These are phyloP conservation scores for Dactylellina sp. DNA, from an alignment of 2,329 filamentous ascomycete species.

Conservation along the genomic window DNA sequence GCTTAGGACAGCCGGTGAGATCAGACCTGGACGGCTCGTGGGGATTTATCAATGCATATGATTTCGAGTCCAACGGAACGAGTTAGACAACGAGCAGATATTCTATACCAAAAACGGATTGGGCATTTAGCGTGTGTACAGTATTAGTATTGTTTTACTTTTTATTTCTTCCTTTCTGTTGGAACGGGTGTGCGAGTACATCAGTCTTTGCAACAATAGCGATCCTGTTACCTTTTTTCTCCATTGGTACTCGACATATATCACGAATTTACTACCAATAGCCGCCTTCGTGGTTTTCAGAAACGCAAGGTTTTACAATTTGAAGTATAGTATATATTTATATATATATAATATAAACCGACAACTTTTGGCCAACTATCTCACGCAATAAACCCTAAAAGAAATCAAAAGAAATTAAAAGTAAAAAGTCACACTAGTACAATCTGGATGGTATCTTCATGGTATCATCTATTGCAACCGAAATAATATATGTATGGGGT, in stretches of 20 bases:
- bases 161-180: neutral
- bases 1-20: conserved; percentile 43
- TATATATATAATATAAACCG: too few relatives aligned
- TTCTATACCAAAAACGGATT: neutral
- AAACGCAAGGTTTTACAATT: too few relatives aligned
- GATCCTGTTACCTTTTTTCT: neutral
- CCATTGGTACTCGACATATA: neutral
- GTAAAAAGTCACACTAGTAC: neutral
- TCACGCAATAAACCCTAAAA: neutral
- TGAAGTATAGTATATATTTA: too few relatives aligned
- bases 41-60: conserved; percentile 54
- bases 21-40: conserved; percentile 38
- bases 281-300: too few relatives aligned
- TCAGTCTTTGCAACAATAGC: conserved; percentile 9
- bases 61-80: conserved; percentile 28
- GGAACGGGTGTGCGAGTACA: conserved; percentile 11
- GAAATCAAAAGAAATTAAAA: neutral
- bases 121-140: too few relatives aligned
- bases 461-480: neutral
- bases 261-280: neutral
- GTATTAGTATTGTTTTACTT: neutral
- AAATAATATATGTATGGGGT: neutral
- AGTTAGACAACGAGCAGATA: neutral
- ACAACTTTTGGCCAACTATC: too few relatives aligned
- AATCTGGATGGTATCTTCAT: conserved; percentile 17